Evolutionary conservation across 2,329 filamentous ascomycete genomes (phyloP).

Genomic region (Didymella segeticola): DNA sequence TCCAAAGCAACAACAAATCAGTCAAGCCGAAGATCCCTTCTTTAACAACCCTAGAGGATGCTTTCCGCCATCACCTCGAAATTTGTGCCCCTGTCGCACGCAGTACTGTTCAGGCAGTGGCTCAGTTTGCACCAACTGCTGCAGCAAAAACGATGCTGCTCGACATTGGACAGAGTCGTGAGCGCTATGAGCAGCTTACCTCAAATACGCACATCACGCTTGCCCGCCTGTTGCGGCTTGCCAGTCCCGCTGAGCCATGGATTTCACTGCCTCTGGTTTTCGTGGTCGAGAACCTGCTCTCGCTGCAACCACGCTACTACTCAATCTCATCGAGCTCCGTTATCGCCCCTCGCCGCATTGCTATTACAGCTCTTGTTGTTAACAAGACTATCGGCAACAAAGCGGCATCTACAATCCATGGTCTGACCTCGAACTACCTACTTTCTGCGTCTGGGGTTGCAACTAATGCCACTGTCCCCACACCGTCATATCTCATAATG

Average conservation of each 20-base stretch:
- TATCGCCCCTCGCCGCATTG: constrained; percentile 42
- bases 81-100: constrained; percentile 53
- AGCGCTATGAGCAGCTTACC: constrained; percentile 42
- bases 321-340: constrained; percentile 49
- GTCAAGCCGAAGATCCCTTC: constrained; percentile 49
- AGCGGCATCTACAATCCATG: constrained; percentile 34
- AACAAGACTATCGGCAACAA: constrained; percentile 37
- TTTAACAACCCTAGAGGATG: constrained; percentile 48
- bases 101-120: constrained; percentile 47
- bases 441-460: constrained; percentile 32
- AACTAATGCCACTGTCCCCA: constrained; percentile 20
- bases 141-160: constrained; percentile 41
- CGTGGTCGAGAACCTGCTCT: constrained; percentile 37
- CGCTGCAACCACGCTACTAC: constrained; percentile 42
- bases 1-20: constrained; percentile 37
- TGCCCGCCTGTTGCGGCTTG: constrained; percentile 46
- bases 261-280: constrained; percentile 41
- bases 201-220: constrained; percentile 46
- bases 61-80: constrained; percentile 57
- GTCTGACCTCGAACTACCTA: constrained; percentile 52
- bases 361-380: constrained; percentile 51
- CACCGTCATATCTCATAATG: constrained; percentile 24
- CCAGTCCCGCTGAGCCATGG: constrained; percentile 40
- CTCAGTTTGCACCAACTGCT: constrained; percentile 50
- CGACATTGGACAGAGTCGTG: constrained; percentile 41